Evolutionary conservation across 2,329 filamentous ascomycete genomes (phyloP).

Genomic region (Aspergillus sojae): DNA sequence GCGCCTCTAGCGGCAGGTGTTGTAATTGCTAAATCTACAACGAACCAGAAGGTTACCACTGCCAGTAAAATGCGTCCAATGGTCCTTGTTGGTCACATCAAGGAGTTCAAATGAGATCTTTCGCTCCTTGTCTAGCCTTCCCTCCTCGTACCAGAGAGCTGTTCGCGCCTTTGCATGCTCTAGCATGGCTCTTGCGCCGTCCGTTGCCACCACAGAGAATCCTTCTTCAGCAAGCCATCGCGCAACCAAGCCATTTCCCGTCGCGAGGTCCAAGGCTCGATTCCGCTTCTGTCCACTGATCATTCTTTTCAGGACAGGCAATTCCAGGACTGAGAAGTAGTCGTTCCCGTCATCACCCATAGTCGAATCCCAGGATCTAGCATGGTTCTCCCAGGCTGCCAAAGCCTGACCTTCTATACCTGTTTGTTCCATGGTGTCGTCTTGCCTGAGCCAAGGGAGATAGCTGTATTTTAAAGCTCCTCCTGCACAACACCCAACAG

Average conservation of each 20-base stretch:
- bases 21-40: neutral
- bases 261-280: constrained; percentile 52
- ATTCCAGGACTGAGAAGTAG: constrained; percentile 49
- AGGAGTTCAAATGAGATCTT: neutral
- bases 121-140: neutral
- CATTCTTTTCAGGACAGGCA: constrained; percentile 45
- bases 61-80: neutral
- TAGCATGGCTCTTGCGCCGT: constrained; percentile 49
- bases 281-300: constrained; percentile 30
- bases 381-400: constrained; percentile 45
- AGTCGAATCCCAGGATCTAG: constrained; percentile 46
- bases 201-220: constrained; percentile 48
- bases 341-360: constrained; percentile 48
- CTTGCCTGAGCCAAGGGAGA: neutral
- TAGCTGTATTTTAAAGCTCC: neutral
- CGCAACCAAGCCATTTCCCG: constrained; percentile 54
- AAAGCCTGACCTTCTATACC: neutral
- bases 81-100: neutral
- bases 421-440: neutral
- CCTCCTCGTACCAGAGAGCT: neutral
- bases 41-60: neutral
- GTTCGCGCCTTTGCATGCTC: constrained; percentile 32
- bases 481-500: too few species aligned
- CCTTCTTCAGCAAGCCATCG: constrained; percentile 46
- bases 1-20: neutral